Evolutionary conservation across 1,284 basidiomycete species (phyloP).

Genomic region (Trametes polyzona): DNA sequence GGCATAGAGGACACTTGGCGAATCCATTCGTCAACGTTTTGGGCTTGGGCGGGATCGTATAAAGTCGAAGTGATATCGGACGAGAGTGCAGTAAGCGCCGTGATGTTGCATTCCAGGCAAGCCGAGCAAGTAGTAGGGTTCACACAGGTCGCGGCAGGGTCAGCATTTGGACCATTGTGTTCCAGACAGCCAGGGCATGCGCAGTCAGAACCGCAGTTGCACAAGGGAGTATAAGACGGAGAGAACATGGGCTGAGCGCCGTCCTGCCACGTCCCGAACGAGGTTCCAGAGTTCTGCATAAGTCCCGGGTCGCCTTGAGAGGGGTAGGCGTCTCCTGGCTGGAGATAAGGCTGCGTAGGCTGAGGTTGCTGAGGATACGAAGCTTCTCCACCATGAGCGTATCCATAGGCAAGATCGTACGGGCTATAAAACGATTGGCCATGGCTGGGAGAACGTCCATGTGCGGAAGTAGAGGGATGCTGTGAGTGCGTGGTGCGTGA

Average conservation of each 20-base stretch:
- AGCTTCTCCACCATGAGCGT: conserved; percentile 36
- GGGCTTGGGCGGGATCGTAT: conserved; percentile 31
- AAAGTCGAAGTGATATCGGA: conserved; percentile 23
- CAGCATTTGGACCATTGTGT: conserved; percentile 44
- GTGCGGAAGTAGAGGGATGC: conserved; percentile 16
- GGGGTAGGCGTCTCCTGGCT: background rate
- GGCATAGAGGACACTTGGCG: conserved; percentile 38
- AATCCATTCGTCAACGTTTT: conserved; percentile 56
- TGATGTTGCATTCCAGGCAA: conserved; percentile 57
- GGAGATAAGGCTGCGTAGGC: background rate
- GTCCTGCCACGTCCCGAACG: conserved; percentile 9
- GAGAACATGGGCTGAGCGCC: background rate
- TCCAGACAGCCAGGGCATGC: conserved; percentile 56
- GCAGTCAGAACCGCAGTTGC: conserved; percentile 58
- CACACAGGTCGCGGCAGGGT: conserved; percentile 41
- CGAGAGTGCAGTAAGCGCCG: conserved; percentile 44
- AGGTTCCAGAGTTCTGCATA: background rate
- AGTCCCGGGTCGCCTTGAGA: background rate
- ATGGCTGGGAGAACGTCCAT: conserved; percentile 41
- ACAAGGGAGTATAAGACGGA: conserved; percentile 35
- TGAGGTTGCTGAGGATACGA: conserved; percentile 10
- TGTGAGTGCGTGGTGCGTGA: conserved; percentile 27
- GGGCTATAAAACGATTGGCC: conserved; percentile 57
- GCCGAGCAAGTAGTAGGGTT: conserved; percentile 54
- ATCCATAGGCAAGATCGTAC: conserved; percentile 64